Evolutionary conservation across 1,139 yeast species (phyloP).

Genomic region (Blastobotrys serpentis): DNA sequence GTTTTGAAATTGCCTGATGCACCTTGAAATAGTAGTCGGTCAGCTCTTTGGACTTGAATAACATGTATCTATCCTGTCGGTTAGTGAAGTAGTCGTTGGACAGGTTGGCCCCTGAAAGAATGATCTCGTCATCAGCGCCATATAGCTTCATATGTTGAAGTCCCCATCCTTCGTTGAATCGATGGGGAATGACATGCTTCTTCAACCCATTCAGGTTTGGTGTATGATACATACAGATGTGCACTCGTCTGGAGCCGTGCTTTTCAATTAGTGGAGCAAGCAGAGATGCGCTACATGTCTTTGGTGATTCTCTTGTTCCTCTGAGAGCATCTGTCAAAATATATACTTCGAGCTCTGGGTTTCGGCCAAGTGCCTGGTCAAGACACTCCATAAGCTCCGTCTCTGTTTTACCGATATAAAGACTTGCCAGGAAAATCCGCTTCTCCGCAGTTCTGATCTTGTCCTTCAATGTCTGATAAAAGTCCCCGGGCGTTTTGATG

Average conservation of each 20-base stretch:
- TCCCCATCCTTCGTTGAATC: conserved; percentile 89
- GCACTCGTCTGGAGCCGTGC: conserved; percentile 68
- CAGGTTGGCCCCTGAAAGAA: conserved; percentile 88
- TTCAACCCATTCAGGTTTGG: conserved; percentile 76
- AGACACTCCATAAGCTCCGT: conserved; percentile 52
- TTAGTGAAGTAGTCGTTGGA: conserved; percentile 92
- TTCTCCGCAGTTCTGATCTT: conserved; percentile 48
- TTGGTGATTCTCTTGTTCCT: conserved; percentile 91
- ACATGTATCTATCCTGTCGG: conserved; percentile 88
- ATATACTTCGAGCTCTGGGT: conserved; percentile 62
- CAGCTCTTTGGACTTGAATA: conserved; percentile 57
- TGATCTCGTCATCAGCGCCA: conserved; percentile 88
- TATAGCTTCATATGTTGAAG: conserved; percentile 96
- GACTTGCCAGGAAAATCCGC: conserved; percentile 76
- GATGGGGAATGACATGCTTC: conserved; percentile 65
- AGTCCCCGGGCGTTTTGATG: conserved; percentile 62
- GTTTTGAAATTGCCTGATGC: conserved; percentile 61
- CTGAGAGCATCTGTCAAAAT: conserved; percentile 84
- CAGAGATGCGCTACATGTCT: conserved; percentile 70
- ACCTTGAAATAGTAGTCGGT: conserved; percentile 71
- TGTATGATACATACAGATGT: conserved; percentile 82
- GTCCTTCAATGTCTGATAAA: conserved; percentile 55
- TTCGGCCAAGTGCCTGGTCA: conserved; percentile 52
- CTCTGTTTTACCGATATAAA: conserved; percentile 84
- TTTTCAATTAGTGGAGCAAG: conserved; percentile 65